A percentile compares a stretch with the other conserved stretches of the same genome.
Conservation (phyloP, 768 basidiomycete species). For the Leucocoprinus leucothites region DNA sequence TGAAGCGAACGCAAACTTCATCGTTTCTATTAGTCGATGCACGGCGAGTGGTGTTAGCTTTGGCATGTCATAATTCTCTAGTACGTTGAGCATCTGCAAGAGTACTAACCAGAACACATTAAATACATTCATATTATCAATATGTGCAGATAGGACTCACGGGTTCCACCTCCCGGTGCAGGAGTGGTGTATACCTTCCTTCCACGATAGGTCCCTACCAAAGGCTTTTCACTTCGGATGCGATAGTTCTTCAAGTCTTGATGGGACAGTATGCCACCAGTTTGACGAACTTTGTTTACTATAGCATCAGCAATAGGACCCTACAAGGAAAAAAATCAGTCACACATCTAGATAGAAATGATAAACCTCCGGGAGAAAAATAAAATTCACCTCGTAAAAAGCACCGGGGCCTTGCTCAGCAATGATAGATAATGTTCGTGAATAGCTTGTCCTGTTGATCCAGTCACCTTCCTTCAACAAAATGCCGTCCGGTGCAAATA, state of each 20-base stretch:
- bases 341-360: too few relatives aligned
- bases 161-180: conserved; percentile 83
- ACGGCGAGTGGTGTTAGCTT: conserved; percentile 60
- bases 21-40: conserved; percentile 80
- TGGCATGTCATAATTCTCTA: conserved; percentile 67
- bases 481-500: conserved; percentile 77
- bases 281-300: conserved; percentile 61
- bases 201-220: conserved; percentile 76
- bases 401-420: conserved; percentile 74
- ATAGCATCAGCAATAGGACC: conserved; percentile 82
- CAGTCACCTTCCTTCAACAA: conserved; percentile 73
- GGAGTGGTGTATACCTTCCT: conserved; percentile 81
- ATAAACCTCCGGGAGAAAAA: too few relatives aligned
- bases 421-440: conserved; percentile 70
- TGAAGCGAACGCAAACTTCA: conserved; percentile 69
- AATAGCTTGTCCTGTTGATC: conserved; percentile 71
- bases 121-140: not conserved
- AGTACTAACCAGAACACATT: conserved; percentile 44
- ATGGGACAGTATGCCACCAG: conserved; percentile 77
- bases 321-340: conserved; percentile 50
- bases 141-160: conserved; percentile 24
- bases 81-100: conserved; percentile 83
- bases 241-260: conserved; percentile 46
- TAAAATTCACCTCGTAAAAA: conserved; percentile 66
- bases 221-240: conserved; percentile 66